Base-by-base conservation (phyloP, 2,329 filamentous ascomycete species). In the Stagonosporopsis tanaceti region DNA sequence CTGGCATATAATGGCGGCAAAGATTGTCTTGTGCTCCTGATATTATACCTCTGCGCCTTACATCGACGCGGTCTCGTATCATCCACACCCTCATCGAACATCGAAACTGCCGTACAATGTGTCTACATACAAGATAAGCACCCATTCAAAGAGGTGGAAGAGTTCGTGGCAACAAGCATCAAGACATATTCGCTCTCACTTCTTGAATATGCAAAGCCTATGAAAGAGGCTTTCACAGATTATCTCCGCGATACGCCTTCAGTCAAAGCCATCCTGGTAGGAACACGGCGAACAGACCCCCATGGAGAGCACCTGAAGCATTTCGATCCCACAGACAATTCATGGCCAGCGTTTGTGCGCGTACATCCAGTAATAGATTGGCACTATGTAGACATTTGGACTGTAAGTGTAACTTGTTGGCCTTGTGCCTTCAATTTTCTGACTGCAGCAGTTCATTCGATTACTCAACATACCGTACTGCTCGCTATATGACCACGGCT, bases 1-100 rank as follows among this genome's bases (percentile, higher is more conserved):
- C 83, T 98, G 63, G 96, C 94, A 54, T 99, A 97, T 79, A 99
- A 99, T 70, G 95, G 95, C 72, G 95, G 95, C 60, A 99, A 99
- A 77, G 95, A 98, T 82, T 98, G 94, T 71, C 89, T 98, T 17
- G 93, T 98, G 50, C 87, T 98, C 17, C 84, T 98, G 6, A 85
- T 97, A 70, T 82, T 98, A 63, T 92, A 97, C 72, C 88, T 98
- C 65, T 88, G 89, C 60, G 82, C 82, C 20, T 76, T 88, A 1
- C 79, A 82, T 66, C 69, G 67, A 34, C 71, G 74, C 40, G 67
- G 67, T 50, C 68, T 74, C 20, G 63, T 66, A 28, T 59, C 61
- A 45, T 55, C 69, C 37, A 47, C 65, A 30, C 67, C 65, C 20
- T 64, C 62, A 6, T 62, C 62, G 22, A 61, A 60, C 50, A 61